Evolutionary conservation across 768 basidiomycete species (phyloP), one percentile per base, ranked within the genome.

Genomic region (button mushroom (Agaricus bisporus)): DNA sequence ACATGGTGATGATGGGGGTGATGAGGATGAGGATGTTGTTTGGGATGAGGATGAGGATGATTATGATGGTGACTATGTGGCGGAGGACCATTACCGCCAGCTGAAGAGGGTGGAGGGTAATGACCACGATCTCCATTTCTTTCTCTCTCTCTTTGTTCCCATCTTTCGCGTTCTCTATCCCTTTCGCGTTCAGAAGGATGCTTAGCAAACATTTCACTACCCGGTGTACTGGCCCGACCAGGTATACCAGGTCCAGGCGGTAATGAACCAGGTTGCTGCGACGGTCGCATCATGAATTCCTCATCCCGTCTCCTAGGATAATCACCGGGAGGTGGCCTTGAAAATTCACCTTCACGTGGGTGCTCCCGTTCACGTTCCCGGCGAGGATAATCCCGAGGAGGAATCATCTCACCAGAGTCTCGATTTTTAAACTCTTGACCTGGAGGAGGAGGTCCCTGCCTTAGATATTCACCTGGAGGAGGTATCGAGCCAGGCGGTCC

Each of bases 101-200:
- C 17, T 41, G 42, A 36, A 2, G 38, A 45, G 10, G 52, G 28
- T 20, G 52, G 45, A 1, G 44, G 44, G 39, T 54, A 54, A 47
- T 54, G 44, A 32, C 18, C 28, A 12, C 45, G 51, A 22, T 59
- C 56, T 18, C 55, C 26, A 20, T 56, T 54, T 14, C 58, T 48
- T 9, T 59, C 56, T 15, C 56, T 43, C 43, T 54, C 55, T 26
- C 44, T 56, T 28, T 42, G 55, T 14, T 58, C 59, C 50, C 56
- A 46, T 18, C 56, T 49, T 37, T 58, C 54, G 2, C 54, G 54
- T 25, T 58, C 58, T 22, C 58, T 46, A 12, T 57, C 52, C 29
- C 56, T 54, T n/a, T 59, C 56, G 3, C 55, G 51, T 1, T 54
- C 52, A 20, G 51, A 52, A 26, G 45, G 26, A 17, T 54, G 52